Evolutionary conservation across 306 rosid species (phyloP).

Genomic region (Cucurbita maxima): DNA sequence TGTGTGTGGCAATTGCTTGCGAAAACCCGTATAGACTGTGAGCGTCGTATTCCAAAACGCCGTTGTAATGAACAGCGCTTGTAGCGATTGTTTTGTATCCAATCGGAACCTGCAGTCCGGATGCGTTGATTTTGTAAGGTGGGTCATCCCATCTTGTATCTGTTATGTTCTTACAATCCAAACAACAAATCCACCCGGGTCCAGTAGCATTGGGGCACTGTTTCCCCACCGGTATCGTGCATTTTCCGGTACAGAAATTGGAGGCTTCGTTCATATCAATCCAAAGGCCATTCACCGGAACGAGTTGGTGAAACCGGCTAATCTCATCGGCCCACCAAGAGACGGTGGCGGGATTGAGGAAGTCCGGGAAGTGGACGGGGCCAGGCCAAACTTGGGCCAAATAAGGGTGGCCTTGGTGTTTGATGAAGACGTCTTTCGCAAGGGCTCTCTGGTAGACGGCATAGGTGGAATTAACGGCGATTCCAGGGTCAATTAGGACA

Average conservation of each 20-base stretch:
- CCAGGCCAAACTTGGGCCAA: conserved; percentile 98
- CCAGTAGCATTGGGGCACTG: conserved; percentile 53
- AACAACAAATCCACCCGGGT: conserved; percentile 83
- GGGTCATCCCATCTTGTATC: conserved; percentile 87
- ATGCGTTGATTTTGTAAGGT: conserved; percentile 84
- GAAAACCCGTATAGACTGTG: conserved; percentile 88
- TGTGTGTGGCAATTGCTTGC: conserved; percentile 67
- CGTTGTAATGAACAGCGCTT: conserved; percentile 74
- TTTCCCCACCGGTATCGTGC: conserved; percentile 52
- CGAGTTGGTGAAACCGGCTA: conserved; percentile 77
- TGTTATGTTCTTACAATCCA: conserved; percentile 83
- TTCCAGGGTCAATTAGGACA: conserved; percentile 82
- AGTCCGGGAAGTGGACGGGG: conserved; percentile 82
- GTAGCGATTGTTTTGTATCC: conserved; percentile 94
- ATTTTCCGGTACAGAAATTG: conserved; percentile 77
- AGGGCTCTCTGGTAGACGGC: conserved; percentile 63
- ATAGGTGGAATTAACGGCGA: conserved; percentile 48
- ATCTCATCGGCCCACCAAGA: conserved; percentile 91
- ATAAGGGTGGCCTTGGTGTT: conserved; percentile 63
- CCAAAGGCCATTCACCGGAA: conserved; percentile 88
- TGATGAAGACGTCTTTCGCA: conserved; percentile 74
- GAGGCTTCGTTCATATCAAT: conserved; percentile 92
- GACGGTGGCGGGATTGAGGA: conserved; percentile 76
- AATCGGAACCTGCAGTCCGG: conserved; percentile 55
- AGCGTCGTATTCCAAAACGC: conserved; percentile 84